These are phyloP conservation scores for Syncephalastrum monosporum DNA, from an alignment of 371 early-diverging fungal genomes.

Conservation along the genomic window DNA sequence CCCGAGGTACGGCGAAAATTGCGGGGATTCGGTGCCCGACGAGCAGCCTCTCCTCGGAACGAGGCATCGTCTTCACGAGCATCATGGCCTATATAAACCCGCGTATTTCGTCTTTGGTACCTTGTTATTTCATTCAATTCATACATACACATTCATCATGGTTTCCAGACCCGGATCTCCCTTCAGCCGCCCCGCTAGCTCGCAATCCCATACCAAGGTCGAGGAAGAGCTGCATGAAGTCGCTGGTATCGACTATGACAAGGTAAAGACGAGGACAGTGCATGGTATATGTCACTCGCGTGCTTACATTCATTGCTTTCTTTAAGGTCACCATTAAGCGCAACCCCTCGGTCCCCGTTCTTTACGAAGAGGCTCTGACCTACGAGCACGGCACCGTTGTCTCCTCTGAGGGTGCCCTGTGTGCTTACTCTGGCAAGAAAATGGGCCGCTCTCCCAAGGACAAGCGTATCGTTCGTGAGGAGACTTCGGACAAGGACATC, in stretches of 20 bases:
- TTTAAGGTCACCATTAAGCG: slow-evolving; percentile 56
- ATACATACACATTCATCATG: slow-evolving; percentile 8
- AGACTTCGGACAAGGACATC: slow-evolving; percentile 74
- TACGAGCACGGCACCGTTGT: slow-evolving; percentile 88
- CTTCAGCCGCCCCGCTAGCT: slow-evolving; percentile 31
- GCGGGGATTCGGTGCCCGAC: too few relatives aligned
- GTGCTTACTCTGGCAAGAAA: slow-evolving; percentile 88
- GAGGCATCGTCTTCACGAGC: too few relatives aligned
- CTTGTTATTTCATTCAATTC: slow-evolving; percentile 2
- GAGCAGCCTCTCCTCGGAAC: too few relatives aligned
- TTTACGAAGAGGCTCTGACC: slow-evolving; percentile 93
- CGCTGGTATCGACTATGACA: slow-evolving; percentile 54
- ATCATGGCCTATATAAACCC: too few relatives aligned
- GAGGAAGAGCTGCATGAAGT: slow-evolving; percentile 48
- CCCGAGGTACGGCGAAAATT: too few relatives aligned
- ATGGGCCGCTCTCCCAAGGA: slow-evolving; percentile 89
- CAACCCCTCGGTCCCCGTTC: slow-evolving; percentile 76
- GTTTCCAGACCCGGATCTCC: slow-evolving; percentile 37
- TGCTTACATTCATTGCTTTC: background rate
- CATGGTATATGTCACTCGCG: background rate
- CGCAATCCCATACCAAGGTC: slow-evolving; percentile 44
- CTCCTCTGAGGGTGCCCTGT: slow-evolving; percentile 89
- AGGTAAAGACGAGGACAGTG: slow-evolving; percentile 15
- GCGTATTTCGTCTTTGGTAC: too few relatives aligned
- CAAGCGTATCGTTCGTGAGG: slow-evolving; percentile 96